Evolutionary conservation across 805 yeast genomes (phyloP), one percentile per base, ranked within the genome.

Genomic region (Saccharomyces kudriavzevii): DNA sequence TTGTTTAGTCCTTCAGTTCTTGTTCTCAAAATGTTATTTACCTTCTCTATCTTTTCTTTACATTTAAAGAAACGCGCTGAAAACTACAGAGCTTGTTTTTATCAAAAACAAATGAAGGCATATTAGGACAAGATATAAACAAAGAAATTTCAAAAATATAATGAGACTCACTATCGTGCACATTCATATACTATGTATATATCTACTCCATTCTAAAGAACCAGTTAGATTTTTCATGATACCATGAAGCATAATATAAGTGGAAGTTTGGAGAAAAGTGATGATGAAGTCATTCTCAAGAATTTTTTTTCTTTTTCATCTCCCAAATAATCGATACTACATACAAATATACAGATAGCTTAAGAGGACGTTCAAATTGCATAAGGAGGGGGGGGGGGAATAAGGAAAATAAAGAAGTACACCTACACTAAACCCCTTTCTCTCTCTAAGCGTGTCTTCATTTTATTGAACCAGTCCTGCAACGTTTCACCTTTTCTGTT

Each of bases 381-480:
- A 35, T 6, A 13, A 17, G n/a, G 17, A 17, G 17, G 17, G 24
- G 43, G n/a, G 17, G 8, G 17, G 17, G 24, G 43, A 35, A 35
- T 17, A 20, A 35, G 24, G 10, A 20, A 17, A 9, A 35, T 17
- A 35, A 17, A 11, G 2, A 5, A 3, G n/a, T 48, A 2, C 31
- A n/a, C 4, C 45, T 57, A 50, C 22, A 52, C 49, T 31, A 62
- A 43, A 40, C 68, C 62, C 48, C 63, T 68, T 53, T 70, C 75
- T 29, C 70, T 62, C 50, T 68, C 73, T 9, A 71, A 56, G 35
- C 76, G 72, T 5, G 64, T 55, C 58, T 78, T 81, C 76, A 85
- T 80, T 54, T 69, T 65, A 3, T 68, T 66, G 59, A 82, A 77
- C 94, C 94, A 86, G 20, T 75, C 76, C 24, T 78, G 78, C 45